phyloP scores from a whole-genome alignment of 202 grass and related monocot genomes.

The Setaria viridis region DNA sequence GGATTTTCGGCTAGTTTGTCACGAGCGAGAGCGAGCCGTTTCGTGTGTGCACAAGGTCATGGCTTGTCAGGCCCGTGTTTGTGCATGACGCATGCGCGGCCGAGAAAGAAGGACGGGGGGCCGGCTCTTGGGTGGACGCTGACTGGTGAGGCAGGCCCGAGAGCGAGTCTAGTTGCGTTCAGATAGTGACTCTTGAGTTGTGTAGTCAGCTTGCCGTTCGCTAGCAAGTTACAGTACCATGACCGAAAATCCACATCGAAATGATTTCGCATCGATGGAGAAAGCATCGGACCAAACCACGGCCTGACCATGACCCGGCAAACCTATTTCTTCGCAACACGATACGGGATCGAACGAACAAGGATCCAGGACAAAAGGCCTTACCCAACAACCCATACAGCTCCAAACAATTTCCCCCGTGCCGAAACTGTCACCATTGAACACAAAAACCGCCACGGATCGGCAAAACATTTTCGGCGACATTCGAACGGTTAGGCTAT shows the following conservation, averaged over 20 bases:
- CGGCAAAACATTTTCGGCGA: neutral
- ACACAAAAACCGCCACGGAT: constrained; percentile 2
- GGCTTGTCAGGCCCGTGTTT: neutral
- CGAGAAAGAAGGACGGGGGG: no score
- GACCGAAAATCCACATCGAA: neutral
- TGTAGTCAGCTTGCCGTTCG: neutral
- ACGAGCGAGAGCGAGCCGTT: no score
- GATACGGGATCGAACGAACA: neutral
- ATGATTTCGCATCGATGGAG: neutral
- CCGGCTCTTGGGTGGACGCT: no score
- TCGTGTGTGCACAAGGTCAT: neutral
- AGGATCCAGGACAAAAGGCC: neutral
- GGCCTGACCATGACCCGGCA: neutral
- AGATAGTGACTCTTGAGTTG: neutral
- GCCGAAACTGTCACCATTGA: neutral
- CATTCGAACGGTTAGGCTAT: neutral
- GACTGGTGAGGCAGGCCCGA: neutral
- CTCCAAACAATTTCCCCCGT: constrained; percentile 20
- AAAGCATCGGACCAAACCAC: neutral
- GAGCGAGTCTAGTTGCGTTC: neutral
- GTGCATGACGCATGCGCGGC: neutral
- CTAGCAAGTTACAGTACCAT: neutral
- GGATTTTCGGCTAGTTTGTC: no score
- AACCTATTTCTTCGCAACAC: neutral
- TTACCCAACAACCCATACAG: neutral